These are phyloP conservation scores for Colletotrichum euphorbiae DNA, from an alignment of 2,329 filamentous ascomycete species.

Conservation along the genomic window DNA sequence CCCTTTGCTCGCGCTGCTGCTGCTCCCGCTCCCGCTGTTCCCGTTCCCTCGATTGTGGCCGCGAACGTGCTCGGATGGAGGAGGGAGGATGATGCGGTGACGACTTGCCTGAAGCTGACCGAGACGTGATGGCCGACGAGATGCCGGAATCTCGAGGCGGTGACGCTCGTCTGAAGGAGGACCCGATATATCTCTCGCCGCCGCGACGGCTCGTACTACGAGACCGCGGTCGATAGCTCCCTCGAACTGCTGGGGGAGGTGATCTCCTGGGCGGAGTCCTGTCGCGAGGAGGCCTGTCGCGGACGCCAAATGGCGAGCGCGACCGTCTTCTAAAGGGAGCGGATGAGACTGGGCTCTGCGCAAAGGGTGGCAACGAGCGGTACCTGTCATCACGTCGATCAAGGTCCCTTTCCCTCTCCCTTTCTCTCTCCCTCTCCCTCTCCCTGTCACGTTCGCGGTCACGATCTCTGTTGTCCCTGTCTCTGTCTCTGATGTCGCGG, in stretches of 20 bases:
- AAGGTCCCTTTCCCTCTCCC: constrained; percentile 45
- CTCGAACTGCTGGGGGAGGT: constrained; percentile 53
- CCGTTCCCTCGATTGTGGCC: constrained; percentile 56
- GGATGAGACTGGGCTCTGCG: constrained; percentile 22
- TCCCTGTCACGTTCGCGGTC: constrained; percentile 41
- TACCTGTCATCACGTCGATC: constrained; percentile 58
- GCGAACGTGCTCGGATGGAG: constrained; percentile 58
- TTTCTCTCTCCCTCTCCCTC: constrained; percentile 36
- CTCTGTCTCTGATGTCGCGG: constrained; percentile 42
- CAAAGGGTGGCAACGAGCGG: constrained; percentile 41
- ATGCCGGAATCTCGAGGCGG: constrained; percentile 62
- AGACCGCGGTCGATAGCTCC: constrained; percentile 65
- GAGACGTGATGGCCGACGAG: constrained; percentile 63
- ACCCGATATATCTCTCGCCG: constrained; percentile 50
- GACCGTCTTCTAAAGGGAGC: constrained; percentile 60
- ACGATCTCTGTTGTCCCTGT: constrained; percentile 50
- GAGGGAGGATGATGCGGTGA: constrained; percentile 65
- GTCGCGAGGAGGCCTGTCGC: constrained; percentile 56
- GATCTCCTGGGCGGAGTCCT: constrained; percentile 53
- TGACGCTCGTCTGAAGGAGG: constrained; percentile 59
- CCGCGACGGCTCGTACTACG: constrained; percentile 63
- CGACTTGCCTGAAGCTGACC: constrained; percentile 62
- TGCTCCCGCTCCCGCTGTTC: constrained; percentile 33
- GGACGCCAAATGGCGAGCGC: constrained; percentile 62
- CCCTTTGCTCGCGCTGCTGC: constrained; percentile 12